phyloP scores from a whole-genome alignment of 2,329 filamentous ascomycete species.

The Plenodomus lindquistii region DNA sequence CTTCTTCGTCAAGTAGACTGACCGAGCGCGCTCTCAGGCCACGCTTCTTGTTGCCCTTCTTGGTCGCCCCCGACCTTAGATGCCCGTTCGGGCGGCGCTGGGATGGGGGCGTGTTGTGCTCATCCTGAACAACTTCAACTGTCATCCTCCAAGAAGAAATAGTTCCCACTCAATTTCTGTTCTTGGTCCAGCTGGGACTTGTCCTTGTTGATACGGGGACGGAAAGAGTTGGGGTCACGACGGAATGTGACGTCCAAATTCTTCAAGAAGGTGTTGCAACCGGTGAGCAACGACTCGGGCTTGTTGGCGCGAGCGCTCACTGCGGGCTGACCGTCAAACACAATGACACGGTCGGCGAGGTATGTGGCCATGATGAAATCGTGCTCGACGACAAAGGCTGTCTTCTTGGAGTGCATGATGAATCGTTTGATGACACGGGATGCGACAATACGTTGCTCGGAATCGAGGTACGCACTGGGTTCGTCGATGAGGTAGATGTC shows the following conservation, averaged over 20 bases:
- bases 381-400: slow-evolving; percentile 98
- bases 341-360: slow-evolving; percentile 91
- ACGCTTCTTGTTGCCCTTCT: slow-evolving; percentile 43
- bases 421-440: slow-evolving; percentile 98
- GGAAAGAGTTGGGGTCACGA: slow-evolving; percentile 92
- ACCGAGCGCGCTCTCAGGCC: slow-evolving; percentile 30
- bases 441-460: slow-evolving; percentile 97
- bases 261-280: slow-evolving; percentile 96
- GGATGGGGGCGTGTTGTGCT: slow-evolving; percentile 46
- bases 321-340: slow-evolving; percentile 94
- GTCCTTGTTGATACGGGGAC: slow-evolving; percentile 97
- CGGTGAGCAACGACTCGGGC: slow-evolving; percentile 89
- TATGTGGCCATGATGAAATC: slow-evolving; percentile 97
- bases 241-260: slow-evolving; percentile 98
- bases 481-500: slow-evolving; percentile 99
- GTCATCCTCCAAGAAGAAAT: slow-evolving; percentile 95
- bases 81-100: slow-evolving; percentile 46
- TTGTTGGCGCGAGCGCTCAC: slow-evolving; percentile 84
- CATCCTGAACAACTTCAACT: slow-evolving; percentile 67
- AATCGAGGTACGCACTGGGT: slow-evolving; percentile 84
- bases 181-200: slow-evolving; percentile 96
- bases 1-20: slow-evolving; percentile 56
- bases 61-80: slow-evolving; percentile 45
- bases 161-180: slow-evolving; percentile 92
- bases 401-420: slow-evolving; percentile 99